Evolutionary conservation across 106 monocot genomes (phyloP), one percentile per base, ranked within the genome.

Genomic region (Cymbidium sinense): DNA sequence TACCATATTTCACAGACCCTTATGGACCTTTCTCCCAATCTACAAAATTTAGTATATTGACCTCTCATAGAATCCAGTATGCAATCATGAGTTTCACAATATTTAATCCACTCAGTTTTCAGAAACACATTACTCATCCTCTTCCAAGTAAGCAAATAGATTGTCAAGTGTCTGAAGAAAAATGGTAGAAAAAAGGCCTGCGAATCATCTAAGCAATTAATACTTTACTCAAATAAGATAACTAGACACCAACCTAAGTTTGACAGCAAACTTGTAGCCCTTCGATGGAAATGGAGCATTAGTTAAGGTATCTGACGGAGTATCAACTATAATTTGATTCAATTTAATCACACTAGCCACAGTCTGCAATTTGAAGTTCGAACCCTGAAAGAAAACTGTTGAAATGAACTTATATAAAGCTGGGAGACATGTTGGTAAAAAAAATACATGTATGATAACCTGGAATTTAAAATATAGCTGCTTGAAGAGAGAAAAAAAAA

Each of bases 251-350:
- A 73, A 96, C 98, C 98, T 94, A 51, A 94, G 84, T 70, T 61
- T 85, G 65, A 98, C 83, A 75, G 78, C 43, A 55, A 98, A 94
- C 79, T 81, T 87, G 79, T 94, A 94, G 54, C 98, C 98, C 77
- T 90, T 83, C 12, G 84, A 17, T 82, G 91, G 84, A 81, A 85
- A 83, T 82, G 72, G 88, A 78, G 88, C 83, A 82, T 98, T 94
- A 71, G 89, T 90, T 77, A 98, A 81, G n/a, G 87, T 88, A 77
- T 86, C 88, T 64, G 74, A 21, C 74, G 98, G 91, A 55, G 98
- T 74, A 73, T 81, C 83, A 81, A 98, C 86, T 54, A 81, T 43
- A 78, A 98, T 90, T 74, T 87, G 77, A 37, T 87, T 81, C 75
- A 77, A 78, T 43, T 88, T 86, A 64, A 84, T 78, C 73, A 98